These are phyloP conservation scores for Coemansia sp. DNA, from an alignment of 192 early-diverging fungal genomes.

Conservation along the genomic window DNA sequence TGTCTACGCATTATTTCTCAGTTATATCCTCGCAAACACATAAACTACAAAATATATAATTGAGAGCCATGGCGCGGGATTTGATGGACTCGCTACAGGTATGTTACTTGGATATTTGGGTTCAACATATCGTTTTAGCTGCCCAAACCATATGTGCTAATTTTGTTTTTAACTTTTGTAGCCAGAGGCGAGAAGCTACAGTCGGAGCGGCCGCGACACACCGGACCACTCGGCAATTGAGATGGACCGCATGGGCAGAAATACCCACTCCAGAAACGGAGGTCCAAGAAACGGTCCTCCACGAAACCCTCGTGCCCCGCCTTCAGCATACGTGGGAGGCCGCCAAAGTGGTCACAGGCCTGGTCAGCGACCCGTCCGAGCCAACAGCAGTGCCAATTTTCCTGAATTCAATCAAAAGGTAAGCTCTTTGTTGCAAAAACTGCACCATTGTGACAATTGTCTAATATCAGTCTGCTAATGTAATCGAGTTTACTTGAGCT, in stretches of 20 bases:
- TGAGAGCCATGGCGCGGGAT: conserved; percentile 1
- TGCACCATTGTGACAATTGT: too few relatives aligned
- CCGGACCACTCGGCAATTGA: conserved; percentile 5
- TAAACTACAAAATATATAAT: conserved; percentile 4
- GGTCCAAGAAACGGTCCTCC: background rate
- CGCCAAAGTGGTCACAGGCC: background rate
- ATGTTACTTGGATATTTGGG: background rate
- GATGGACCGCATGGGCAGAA: conserved; percentile 4
- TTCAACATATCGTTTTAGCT: background rate
- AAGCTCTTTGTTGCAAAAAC: background rate
- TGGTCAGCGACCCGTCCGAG: background rate
- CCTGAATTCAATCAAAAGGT: conserved; percentile 6
- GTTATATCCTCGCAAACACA: background rate
- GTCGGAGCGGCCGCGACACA: background rate
- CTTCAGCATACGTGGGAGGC: background rate
- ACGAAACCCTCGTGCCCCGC: background rate
- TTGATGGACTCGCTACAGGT: conserved; percentile 10
- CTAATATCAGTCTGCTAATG: too few relatives aligned
- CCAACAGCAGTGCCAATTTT: conserved; percentile 1
- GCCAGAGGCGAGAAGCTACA: background rate
- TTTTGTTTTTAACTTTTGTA: background rate
- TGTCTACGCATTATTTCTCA: background rate
- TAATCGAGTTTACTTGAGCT: background rate
- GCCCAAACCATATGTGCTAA: background rate
- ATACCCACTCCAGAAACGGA: background rate